These are phyloP conservation scores for Myochromella boudieri DNA, from an alignment of 768 basidiomycete genomes.

Conservation along the genomic window DNA sequence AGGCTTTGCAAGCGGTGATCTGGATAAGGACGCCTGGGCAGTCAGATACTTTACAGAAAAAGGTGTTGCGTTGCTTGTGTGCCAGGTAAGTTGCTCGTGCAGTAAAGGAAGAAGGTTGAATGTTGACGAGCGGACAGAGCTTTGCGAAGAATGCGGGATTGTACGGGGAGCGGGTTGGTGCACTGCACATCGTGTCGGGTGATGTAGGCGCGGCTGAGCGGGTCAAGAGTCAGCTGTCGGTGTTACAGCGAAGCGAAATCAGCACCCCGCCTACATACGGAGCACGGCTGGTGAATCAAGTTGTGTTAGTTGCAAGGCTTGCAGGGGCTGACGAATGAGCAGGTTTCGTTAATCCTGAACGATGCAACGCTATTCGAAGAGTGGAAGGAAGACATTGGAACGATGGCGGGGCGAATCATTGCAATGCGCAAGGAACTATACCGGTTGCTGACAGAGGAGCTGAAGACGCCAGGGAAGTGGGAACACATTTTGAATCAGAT, in stretches of 20 bases:
- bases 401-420: slow-evolving; percentile 94
- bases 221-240: slow-evolving; percentile 86
- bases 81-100: slow-evolving; percentile 62
- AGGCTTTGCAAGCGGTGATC: slow-evolving; percentile 91
- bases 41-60: slow-evolving; percentile 83
- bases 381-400: slow-evolving; percentile 88
- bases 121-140: slow-evolving; percentile 49
- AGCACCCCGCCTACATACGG: slow-evolving; percentile 93
- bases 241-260: slow-evolving; percentile 91
- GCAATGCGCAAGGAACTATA: slow-evolving; percentile 83
- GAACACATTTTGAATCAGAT: slow-evolving; percentile 95
- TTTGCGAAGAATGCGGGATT: slow-evolving; percentile 97
- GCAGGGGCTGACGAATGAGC: slow-evolving; percentile 8
- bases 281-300: slow-evolving; percentile 79
- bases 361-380: slow-evolving; percentile 71
- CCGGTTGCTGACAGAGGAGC: slow-evolving; percentile 68
- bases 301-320: not conserved
- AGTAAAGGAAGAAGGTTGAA: not conserved
- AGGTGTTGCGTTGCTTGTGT: slow-evolving; percentile 77
- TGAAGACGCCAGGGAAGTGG: slow-evolving; percentile 92
- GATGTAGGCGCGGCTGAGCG: slow-evolving; percentile 64
- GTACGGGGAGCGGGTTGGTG: slow-evolving; percentile 93
- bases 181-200: slow-evolving; percentile 79
- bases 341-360: slow-evolving; percentile 85
- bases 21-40: slow-evolving; percentile 90